Evolutionary conservation across 2,329 filamentous ascomycete genomes (phyloP).

Genomic region (Penicillium sclerotigenum): DNA sequence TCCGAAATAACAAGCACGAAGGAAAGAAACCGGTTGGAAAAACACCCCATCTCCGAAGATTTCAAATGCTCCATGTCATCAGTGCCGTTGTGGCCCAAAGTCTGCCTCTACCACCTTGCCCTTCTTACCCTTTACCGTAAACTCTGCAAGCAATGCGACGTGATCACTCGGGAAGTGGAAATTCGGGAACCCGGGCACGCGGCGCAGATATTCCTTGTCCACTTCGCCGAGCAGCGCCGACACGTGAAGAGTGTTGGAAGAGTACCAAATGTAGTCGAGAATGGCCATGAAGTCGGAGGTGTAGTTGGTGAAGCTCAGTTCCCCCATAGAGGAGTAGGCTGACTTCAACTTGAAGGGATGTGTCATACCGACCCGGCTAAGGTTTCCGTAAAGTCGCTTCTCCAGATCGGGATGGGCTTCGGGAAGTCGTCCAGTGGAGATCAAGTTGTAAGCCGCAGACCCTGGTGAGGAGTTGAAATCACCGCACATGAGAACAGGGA

Average conservation of each 20-base stretch:
- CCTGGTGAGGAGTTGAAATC: slow-evolving; percentile 91
- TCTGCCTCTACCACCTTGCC: slow-evolving; percentile 67
- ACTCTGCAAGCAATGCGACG: slow-evolving; percentile 83
- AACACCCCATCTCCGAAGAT: slow-evolving; percentile 40
- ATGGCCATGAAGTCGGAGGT: slow-evolving; percentile 88
- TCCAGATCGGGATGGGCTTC: slow-evolving; percentile 77
- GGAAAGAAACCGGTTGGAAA: slow-evolving; percentile 33
- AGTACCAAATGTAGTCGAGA: slow-evolving; percentile 98
- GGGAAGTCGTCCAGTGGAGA: slow-evolving; percentile 74
- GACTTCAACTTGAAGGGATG: slow-evolving; percentile 94
- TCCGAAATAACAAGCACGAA: slow-evolving; percentile 37
- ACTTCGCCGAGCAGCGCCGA: slow-evolving; percentile 81
- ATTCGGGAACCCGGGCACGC: slow-evolving; percentile 87
- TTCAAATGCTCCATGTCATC: slow-evolving; percentile 36
- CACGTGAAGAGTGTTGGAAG: slow-evolving; percentile 81
- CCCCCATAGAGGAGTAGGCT: slow-evolving; percentile 78
- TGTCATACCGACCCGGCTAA: slow-evolving; percentile 85
- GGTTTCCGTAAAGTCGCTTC: slow-evolving; percentile 83
- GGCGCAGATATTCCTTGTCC: slow-evolving; percentile 77
- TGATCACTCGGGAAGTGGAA: slow-evolving; percentile 95
- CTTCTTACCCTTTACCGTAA: slow-evolving; percentile 83
- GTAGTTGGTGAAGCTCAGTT: slow-evolving; percentile 94
- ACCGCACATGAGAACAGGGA: slow-evolving; percentile 86
- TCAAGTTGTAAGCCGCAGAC: slow-evolving; percentile 87
- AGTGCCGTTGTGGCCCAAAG: slow-evolving; percentile 53